Base-by-base conservation (phyloP, 2,329 filamentous ascomycete genomes). In the Microcyclosporella mali region DNA sequence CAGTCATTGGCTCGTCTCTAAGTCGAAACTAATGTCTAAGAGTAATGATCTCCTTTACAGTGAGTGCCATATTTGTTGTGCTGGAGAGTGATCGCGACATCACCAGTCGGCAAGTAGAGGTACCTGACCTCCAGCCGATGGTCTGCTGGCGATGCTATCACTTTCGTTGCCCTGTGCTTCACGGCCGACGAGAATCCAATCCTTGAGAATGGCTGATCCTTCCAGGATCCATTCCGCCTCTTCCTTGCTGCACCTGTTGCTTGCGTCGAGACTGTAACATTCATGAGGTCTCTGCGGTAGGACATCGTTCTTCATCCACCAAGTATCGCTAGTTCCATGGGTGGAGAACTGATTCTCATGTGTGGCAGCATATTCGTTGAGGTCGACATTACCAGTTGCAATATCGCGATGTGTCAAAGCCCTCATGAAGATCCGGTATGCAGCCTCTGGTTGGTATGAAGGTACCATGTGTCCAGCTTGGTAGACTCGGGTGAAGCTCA, bases 381-480 rank as follows among this genome's bases (percentile, higher is more conserved):
- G 28, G 19, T 56, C 48, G 10, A 56, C 35, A 21, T 51, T 41
- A 14, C 65, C 65, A 6, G 63, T 65, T 3, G 65, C 58, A 29
- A 67, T 59, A 43, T 66, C 63, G 8, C 33, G 46, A 29, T 58
- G 55, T n/a, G 51, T 56, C 21, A 66, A 33, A 1, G 56, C 56
- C 2, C 65, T 61, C 56, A 59, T 61, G 53, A 66, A 67, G 28
- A 68, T 62, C 14, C 55, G 44, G 34, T 62, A 66, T n/a, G 63
- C 59, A 4, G 60, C 60, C 45, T 67, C 59, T 11, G 63, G 63
- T 41, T 67, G 65, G 37, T 66, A 66, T 10, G 50, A 34, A 21
- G 51, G 46, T 6, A 65, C 58, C 42, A 72, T 63, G 49, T 77
- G 73, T 0, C 73, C 73, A 2, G 73, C 67, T 55, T 75, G 65